These are phyloP conservation scores for Aechmea fasciata DNA, from an alignment of 176 grass and related monocot genomes.

Conservation along the genomic window DNA sequence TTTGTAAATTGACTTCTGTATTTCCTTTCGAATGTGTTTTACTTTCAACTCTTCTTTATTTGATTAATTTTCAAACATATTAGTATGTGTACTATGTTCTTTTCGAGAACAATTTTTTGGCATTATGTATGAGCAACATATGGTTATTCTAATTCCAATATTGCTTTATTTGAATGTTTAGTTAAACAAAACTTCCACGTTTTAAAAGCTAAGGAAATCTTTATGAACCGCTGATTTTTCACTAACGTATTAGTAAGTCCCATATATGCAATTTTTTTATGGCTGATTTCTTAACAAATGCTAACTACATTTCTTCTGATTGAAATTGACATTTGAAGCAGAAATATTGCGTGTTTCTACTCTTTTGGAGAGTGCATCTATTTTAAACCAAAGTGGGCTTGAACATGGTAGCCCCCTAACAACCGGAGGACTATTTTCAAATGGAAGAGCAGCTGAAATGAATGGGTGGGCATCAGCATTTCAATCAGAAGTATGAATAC, in stretches of 20 bases:
- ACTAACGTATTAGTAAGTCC: conserved; percentile 30
- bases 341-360: conserved; percentile 98
- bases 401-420: conserved; percentile 99
- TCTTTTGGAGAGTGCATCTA: conserved; percentile 78
- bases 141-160: too few relatives aligned
- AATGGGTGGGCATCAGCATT: conserved; percentile 82
- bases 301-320: conserved; percentile 82
- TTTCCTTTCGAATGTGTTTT: neutral
- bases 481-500: conserved; percentile 99
- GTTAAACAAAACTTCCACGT: too few relatives aligned
- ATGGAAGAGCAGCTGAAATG: conserved; percentile 67
- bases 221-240: conserved; percentile 23
- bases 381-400: conserved; percentile 87
- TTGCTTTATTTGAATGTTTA: too few relatives aligned
- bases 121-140: neutral
- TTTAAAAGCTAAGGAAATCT: neutral
- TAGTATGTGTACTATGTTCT: neutral
- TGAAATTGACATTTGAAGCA: conserved; percentile 98
- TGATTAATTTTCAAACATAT: neutral
- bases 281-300: conserved; percentile 73
- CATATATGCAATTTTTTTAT: conserved; percentile 41
- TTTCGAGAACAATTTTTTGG: neutral
- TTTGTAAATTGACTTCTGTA: neutral
- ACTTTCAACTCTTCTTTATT: neutral
- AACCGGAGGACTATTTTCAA: conserved; percentile 77